Evolutionary conservation across 2,329 filamentous ascomycete genomes (phyloP), one percentile per base, ranked within the genome.

Genomic region (Microsporum ferrugineum): DNA sequence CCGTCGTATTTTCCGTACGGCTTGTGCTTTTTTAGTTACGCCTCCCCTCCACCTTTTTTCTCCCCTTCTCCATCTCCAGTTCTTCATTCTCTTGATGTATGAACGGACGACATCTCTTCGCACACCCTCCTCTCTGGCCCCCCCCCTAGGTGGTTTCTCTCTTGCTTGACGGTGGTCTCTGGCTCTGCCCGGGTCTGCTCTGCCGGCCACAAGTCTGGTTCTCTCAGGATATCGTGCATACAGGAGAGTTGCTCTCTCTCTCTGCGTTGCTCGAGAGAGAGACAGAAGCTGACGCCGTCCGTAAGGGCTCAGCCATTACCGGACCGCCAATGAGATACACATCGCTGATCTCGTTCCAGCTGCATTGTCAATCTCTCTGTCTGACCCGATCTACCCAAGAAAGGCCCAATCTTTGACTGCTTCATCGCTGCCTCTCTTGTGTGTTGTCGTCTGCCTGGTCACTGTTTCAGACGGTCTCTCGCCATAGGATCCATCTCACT

Each of bases 391-490:
- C 43, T 2, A 23, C 33, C 12, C 49, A 55, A 36, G 39, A 36
- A 36, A 36, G 34, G 31, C 49, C 5, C 49, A 17, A 17, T 61
- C 62, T 63, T n/a, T 27, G 27, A 33, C 29, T 29, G 1, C n/a
- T 6, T n/a, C 45, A 7, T 7, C 27, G 17, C 34, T 57, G 36
- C 61, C 1, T 65, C 62, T 14, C 29, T 53, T 38, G 58, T 49
- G n/a, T 12, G 2, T 10, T 63, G 60, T 10, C 60, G 59, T 33
- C 57, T 23, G 23, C 39, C 49, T 51, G 57, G 62, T 33, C 38
- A 39, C 31, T 38, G 29, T 60, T 33, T 43, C 39, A 14, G 23
- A 23, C 34, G 47, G 12, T n/a, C 3, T 17, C n/a, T 5, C 38
- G 27, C 38, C 36, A 23, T 23, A 23, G 17, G 17, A 23, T 23